Evolutionary conservation across 2,329 filamentous ascomycete species (phyloP).

Genomic region (Coleophoma cylindrospora): DNA sequence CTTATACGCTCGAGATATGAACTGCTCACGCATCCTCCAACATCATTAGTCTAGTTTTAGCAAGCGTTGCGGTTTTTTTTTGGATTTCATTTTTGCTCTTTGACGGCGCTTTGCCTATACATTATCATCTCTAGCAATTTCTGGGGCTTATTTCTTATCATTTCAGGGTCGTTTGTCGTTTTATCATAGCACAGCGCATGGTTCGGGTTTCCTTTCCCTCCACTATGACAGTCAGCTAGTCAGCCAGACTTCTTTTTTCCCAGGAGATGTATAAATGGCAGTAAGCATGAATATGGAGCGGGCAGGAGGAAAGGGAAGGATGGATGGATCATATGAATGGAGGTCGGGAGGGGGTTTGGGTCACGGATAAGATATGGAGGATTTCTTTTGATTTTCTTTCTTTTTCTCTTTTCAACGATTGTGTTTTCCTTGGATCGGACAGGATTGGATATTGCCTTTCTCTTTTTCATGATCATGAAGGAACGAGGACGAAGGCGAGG

Average conservation of each 20-base stretch:
- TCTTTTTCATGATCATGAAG: no score
- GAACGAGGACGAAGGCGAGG: no score
- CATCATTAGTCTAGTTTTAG: constrained; percentile 22
- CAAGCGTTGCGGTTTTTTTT: constrained; percentile 8
- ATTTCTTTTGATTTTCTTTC: no score
- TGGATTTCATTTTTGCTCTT: not conserved
- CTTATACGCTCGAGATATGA: constrained; percentile 32
- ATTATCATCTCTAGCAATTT: not conserved
- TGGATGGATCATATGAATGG: not conserved
- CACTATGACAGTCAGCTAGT: no score
- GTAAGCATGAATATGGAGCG: not conserved
- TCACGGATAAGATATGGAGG: no score
- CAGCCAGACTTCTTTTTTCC: not conserved
- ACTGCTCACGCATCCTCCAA: constrained; percentile 43
- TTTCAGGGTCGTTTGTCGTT: not conserved
- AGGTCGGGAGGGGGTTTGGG: no score
- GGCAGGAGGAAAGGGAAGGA: not conserved
- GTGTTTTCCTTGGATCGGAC: no score
- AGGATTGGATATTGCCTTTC: no score
- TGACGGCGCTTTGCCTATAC: not conserved
- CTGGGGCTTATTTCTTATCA: not conserved
- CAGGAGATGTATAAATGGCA: not conserved
- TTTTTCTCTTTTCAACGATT: no score
- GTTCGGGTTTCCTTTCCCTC: no score
- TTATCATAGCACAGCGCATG: no score